Evolutionary conservation across 108 stramenopile species (phyloP).

Genomic region (Fragilariopsis cylindrus): DNA sequence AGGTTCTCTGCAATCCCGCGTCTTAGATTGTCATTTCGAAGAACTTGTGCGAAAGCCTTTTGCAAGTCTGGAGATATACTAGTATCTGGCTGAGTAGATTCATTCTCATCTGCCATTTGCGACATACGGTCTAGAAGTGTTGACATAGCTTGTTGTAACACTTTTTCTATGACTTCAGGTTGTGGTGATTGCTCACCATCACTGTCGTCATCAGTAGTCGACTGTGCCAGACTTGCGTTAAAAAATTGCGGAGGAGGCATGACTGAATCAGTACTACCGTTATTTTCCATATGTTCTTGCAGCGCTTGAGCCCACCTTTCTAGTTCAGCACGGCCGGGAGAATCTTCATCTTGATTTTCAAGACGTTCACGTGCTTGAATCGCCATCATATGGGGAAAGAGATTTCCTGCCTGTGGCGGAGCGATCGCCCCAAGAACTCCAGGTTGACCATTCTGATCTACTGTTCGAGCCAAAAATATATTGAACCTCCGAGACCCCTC

Average conservation of each 20-base stretch:
- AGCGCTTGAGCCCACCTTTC: conserved; percentile 48
- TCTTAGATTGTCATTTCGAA: conserved; percentile 72
- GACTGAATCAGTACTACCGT: conserved; percentile 5
- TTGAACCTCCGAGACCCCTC: conserved; percentile 89
- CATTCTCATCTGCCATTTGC: conserved; percentile 43
- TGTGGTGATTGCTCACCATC: conserved; percentile 44
- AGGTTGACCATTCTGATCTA: conserved; percentile 66
- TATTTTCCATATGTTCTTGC: conserved; percentile 34
- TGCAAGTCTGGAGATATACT: conserved; percentile 61
- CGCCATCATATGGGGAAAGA: conserved; percentile 85
- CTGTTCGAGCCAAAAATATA: conserved; percentile 82
- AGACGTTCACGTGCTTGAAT: conserved; percentile 75
- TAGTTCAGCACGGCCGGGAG: conserved; percentile 36
- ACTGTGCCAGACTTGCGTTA: conserved; percentile 69
- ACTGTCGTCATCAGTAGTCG: conserved; percentile 31
- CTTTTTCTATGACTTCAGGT: conserved; percentile 67
- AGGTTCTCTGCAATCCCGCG: conserved; percentile 85
- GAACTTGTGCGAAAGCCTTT: conserved; percentile 77
- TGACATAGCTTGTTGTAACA: conserved; percentile 77
- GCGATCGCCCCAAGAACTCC: conserved; percentile 88
- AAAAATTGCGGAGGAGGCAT: conserved; percentile 70
- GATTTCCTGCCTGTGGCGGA: conserved; percentile 85
- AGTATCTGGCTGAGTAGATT: conserved; percentile 26
- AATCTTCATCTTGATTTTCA: conserved; percentile 51
- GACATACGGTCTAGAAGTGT: conserved; percentile 75